phyloP scores from a whole-genome alignment of 2,329 filamentous ascomycete species.

The Orbilia blumenaviensis region DNA sequence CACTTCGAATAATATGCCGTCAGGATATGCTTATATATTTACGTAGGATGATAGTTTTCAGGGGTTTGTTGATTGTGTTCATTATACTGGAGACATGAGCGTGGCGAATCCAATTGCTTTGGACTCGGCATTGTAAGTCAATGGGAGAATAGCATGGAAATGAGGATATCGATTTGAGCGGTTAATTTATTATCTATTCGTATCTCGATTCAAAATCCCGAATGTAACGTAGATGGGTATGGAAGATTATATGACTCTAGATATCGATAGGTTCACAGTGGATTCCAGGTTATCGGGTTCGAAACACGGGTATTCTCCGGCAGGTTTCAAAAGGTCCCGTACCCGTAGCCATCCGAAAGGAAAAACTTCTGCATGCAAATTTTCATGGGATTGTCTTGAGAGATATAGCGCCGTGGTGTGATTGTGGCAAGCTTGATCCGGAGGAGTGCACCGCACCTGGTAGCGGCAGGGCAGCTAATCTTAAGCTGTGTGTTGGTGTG shows the following conservation, averaged over 20 bases:
- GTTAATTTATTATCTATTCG: no score
- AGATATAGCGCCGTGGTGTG: constrained; percentile 2
- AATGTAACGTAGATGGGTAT: no score
- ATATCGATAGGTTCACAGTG: neutral
- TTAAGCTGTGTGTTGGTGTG: constrained; percentile 8
- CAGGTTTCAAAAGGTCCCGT: neutral
- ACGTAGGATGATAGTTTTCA: neutral
- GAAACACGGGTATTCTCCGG: neutral
- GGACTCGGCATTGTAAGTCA: neutral
- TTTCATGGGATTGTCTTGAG: neutral
- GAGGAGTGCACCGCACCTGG: neutral
- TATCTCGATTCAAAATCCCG: no score
- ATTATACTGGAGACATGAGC: neutral
- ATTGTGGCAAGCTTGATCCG: neutral
- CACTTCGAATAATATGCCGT: neutral
- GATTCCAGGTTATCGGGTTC: neutral
- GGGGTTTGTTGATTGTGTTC: neutral
- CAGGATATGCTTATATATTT: neutral
- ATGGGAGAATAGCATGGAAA: no score
- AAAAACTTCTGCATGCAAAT: neutral
- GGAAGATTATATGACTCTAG: neutral
- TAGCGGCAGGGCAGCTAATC: no score
- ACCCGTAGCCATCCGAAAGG: neutral
- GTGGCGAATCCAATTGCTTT: neutral
- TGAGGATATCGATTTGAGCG: no score